These are phyloP conservation scores for Sphaerulina musiva DNA, from an alignment of 2,329 filamentous ascomycete species.

Conservation along the genomic window DNA sequence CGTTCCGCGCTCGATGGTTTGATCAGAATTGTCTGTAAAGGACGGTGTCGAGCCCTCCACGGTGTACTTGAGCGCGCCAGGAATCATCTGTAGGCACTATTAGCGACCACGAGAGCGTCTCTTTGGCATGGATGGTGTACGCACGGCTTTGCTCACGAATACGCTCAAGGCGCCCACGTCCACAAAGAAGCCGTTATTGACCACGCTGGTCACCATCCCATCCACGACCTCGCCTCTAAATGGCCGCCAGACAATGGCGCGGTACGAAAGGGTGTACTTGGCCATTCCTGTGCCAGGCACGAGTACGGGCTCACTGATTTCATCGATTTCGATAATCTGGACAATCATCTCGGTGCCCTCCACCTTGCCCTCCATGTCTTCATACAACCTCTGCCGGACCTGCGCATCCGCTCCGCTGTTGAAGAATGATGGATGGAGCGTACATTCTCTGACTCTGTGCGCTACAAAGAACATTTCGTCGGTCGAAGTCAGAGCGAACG, in stretches of 20 bases:
- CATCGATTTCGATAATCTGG: constrained; percentile 92
- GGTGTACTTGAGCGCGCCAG: constrained; percentile 86
- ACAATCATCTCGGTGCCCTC: constrained; percentile 97
- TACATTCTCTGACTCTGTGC: constrained; percentile 90
- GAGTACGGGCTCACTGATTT: constrained; percentile 80
- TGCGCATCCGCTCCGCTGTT: constrained; percentile 88
- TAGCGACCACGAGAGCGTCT: neutral
- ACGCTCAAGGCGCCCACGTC: constrained; percentile 71
- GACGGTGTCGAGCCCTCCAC: constrained; percentile 93
- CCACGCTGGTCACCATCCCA: constrained; percentile 85
- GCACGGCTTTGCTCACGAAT: constrained; percentile 77
- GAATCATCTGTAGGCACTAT: constrained; percentile 63
- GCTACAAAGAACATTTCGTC: constrained; percentile 89
- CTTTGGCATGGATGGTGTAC: constrained; percentile 30
- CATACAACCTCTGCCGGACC: constrained; percentile 79
- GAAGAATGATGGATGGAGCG: constrained; percentile 94
- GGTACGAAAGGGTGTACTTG: constrained; percentile 90
- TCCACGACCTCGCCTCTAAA: constrained; percentile 99
- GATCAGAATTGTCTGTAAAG: constrained; percentile 91
- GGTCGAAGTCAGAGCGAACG: constrained; percentile 1
- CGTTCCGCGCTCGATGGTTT: constrained; percentile 86
- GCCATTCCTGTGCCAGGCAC: constrained; percentile 85
- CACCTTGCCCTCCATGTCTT: constrained; percentile 91
- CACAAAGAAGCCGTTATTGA: constrained; percentile 85
- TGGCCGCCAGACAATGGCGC: constrained; percentile 93